phyloP scores from a whole-genome alignment of 2,329 filamentous ascomycete genomes.

The Cyclaneusma minus region DNA sequence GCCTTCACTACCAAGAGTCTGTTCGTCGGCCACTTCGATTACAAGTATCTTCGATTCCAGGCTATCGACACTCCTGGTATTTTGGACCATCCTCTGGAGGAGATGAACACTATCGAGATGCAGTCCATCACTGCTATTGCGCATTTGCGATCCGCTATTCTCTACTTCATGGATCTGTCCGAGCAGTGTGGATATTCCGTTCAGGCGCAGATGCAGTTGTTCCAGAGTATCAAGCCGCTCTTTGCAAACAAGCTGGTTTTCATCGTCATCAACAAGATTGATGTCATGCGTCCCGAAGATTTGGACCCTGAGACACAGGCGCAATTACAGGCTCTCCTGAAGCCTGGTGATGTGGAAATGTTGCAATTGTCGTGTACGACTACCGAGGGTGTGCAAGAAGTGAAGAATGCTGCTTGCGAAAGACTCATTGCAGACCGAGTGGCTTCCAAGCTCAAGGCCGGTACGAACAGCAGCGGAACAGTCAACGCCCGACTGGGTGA shows the following conservation, averaged over 20 bases:
- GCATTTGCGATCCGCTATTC: slow-evolving; percentile 82
- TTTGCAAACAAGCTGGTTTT: slow-evolving; percentile 98
- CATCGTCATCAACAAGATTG: slow-evolving; percentile 96
- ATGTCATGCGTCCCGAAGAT: slow-evolving; percentile 77
- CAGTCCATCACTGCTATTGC: slow-evolving; percentile 96
- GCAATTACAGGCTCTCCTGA: slow-evolving; percentile 64
- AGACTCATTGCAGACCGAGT: slow-evolving; percentile 85
- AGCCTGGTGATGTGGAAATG: slow-evolving; percentile 80
- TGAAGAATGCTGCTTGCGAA: slow-evolving; percentile 92
- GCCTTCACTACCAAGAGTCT: slow-evolving; percentile 97
- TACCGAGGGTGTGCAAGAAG: slow-evolving; percentile 80
- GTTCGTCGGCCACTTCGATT: slow-evolving; percentile 96
- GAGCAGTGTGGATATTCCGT: slow-evolving; percentile 96
- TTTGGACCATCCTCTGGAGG: slow-evolving; percentile 88
- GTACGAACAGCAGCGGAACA: slow-evolving; percentile 59
- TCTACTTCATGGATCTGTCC: slow-evolving; percentile 97
- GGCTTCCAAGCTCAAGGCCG: slow-evolving; percentile 89
- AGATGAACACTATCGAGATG: slow-evolving; percentile 99
- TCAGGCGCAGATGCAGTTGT: slow-evolving; percentile 81
- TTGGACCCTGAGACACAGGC: slow-evolving; percentile 64
- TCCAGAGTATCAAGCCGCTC: slow-evolving; percentile 90
- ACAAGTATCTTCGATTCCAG: slow-evolving; percentile 81
- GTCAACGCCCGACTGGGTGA: slow-evolving; percentile 75
- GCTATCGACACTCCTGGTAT: slow-evolving; percentile 98
- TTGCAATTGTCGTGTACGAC: slow-evolving; percentile 91